phyloP scores from a whole-genome alignment of 1,284 basidiomycete genomes.

The Cerioporus squamosus region DNA sequence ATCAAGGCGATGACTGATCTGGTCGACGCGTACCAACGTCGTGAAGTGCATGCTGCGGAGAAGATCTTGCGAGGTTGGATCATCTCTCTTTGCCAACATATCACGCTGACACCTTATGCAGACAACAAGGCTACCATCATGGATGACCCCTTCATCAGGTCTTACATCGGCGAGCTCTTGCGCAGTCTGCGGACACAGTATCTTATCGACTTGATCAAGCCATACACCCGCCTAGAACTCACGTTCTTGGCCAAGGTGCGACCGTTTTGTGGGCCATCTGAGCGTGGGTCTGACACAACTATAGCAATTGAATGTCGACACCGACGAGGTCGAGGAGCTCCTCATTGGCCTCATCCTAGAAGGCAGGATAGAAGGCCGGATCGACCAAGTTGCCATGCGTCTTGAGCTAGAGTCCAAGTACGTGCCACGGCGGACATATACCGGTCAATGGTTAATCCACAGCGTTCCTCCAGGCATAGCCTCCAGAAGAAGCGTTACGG shows the following conservation, averaged over 20 bases:
- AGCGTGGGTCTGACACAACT: not conserved
- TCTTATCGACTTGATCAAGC: conserved; percentile 96
- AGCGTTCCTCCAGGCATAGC: conserved; percentile 61
- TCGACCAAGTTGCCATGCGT: conserved; percentile 94
- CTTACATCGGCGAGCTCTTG: conserved; percentile 94
- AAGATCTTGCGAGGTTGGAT: conserved; percentile 84
- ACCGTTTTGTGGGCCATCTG: no score
- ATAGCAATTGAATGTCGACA: conserved; percentile 91
- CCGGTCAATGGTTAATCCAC: conserved; percentile 1
- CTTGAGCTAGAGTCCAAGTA: conserved; percentile 90
- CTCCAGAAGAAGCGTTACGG: conserved; percentile 84
- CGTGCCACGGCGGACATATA: conserved; percentile 34
- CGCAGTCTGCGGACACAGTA: conserved; percentile 94
- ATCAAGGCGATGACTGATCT: conserved; percentile 98
- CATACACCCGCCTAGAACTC: conserved; percentile 92
- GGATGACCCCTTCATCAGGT: conserved; percentile 91
- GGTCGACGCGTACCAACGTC: conserved; percentile 93
- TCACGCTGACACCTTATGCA: conserved; percentile 34
- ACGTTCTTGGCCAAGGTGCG: conserved; percentile 86
- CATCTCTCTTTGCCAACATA: conserved; percentile 2
- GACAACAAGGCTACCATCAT: conserved; percentile 95
- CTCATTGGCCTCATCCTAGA: conserved; percentile 94
- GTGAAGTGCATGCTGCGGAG: conserved; percentile 96
- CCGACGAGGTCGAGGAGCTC: conserved; percentile 89
- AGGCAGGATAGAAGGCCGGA: conserved; percentile 92